Evolutionary conservation across 805 yeast species (phyloP).

Genomic region (Yarrowia alimentaria): DNA sequence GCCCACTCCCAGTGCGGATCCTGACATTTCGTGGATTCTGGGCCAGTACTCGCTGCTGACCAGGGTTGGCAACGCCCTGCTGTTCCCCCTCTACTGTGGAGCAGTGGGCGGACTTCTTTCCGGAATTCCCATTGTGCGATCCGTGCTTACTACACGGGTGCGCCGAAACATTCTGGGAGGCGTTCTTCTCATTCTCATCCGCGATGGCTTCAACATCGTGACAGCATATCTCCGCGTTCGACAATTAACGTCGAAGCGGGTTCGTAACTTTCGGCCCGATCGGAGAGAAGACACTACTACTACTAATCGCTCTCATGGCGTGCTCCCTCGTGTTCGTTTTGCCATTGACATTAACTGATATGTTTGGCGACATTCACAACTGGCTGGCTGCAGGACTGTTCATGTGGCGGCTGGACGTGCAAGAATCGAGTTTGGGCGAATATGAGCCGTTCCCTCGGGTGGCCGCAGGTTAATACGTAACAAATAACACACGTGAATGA

Average conservation of each 20-base stretch:
- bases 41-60: slow-evolving; percentile 14
- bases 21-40: slow-evolving; percentile 25
- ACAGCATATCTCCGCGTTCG: slow-evolving; percentile 32
- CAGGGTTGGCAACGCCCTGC: slow-evolving; percentile 13
- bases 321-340: slow-evolving; percentile 25
- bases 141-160: slow-evolving; percentile 13
- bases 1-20: slow-evolving; percentile 2
- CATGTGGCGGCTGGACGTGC: slow-evolving; percentile 11
- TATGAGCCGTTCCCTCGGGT: slow-evolving; percentile 8
- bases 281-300: slow-evolving; percentile 23
- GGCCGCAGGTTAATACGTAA: background rate
- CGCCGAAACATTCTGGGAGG: slow-evolving; percentile 34
- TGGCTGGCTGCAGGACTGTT: slow-evolving; percentile 6
- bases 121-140: slow-evolving; percentile 12
- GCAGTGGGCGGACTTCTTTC: slow-evolving; percentile 20
- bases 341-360: slow-evolving; percentile 22
- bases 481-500: too few relatives aligned
- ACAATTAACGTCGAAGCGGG: slow-evolving; percentile 23
- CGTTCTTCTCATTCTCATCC: slow-evolving; percentile 31
- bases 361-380: slow-evolving; percentile 19
- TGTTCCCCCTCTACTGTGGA: slow-evolving; percentile 19
- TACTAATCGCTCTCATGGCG: slow-evolving; percentile 22
- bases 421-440: slow-evolving; percentile 10
- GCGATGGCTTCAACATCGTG: slow-evolving; percentile 34
- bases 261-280: slow-evolving; percentile 25